Percentiles rank a stretch among this genome's conserved stretches.
phyloP scores from a whole-genome alignment of 2,329 filamentous ascomycete species.

The Cercospora sesami region DNA sequence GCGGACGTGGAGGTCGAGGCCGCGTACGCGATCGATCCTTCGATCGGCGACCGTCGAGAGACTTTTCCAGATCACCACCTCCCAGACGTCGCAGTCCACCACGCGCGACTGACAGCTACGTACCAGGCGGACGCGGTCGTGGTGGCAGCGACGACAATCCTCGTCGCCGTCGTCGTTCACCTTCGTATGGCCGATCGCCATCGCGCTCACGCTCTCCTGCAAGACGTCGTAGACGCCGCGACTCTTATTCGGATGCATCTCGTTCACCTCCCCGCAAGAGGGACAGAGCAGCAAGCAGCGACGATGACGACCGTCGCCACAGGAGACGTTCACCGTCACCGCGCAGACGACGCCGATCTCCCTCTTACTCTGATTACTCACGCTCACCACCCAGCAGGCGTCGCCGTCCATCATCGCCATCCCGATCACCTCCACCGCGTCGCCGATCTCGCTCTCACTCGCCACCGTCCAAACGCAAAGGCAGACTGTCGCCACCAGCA shows the following conservation, averaged over 20 bases:
- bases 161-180: conserved; percentile 36
- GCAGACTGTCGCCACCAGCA: conserved; percentile 18
- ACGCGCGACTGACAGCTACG: conserved; percentile 59
- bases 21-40: conserved; percentile 48
- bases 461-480: conserved; percentile 31
- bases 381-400: conserved; percentile 62
- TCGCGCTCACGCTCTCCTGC: conserved; percentile 38
- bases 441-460: conserved; percentile 28
- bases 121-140: conserved; percentile 49
- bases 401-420: conserved; percentile 69
- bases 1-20: conserved; percentile 40
- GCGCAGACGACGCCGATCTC: conserved; percentile 44
- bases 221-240: conserved; percentile 29
- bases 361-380: conserved; percentile 68
- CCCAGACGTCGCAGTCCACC: conserved; percentile 48
- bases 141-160: conserved; percentile 39
- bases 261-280: conserved; percentile 20
- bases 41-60: conserved; percentile 51
- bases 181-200: conserved; percentile 29
- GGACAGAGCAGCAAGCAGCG: conserved; percentile 23
- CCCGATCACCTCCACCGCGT: conserved; percentile 19
- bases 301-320: conserved; percentile 13
- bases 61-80: conserved; percentile 53
- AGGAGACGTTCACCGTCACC: conserved; percentile 35
- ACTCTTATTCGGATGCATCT: conserved; percentile 19